Base-by-base conservation (phyloP, 371 early-diverging fungal species). In the Mortierella sp. region DNA sequence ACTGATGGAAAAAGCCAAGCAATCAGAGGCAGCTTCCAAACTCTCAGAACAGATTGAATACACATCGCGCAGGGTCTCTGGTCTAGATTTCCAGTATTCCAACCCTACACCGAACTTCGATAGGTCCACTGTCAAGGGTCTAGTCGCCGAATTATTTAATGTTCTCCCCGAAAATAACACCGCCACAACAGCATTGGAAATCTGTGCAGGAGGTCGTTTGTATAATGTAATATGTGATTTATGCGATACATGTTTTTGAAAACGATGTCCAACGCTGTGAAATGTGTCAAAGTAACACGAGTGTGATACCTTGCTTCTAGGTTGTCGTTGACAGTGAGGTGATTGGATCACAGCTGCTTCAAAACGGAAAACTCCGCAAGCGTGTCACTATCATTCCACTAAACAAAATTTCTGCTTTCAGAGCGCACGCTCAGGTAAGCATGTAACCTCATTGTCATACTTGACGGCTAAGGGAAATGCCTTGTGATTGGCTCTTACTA, bases 321-420 rank as follows among this genome's bases (percentile, higher is more conserved):
- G 91, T 98, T 6, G 97, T 99, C 19, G 98, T 99, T 0, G 93
- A 95, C 22, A 90, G 95, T 76, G 99, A 99, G 70, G 87, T 88
- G 5, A 90, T 96, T 4, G 99, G 94, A 28, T 86, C 93, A 0
- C 90, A 93, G 73, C 83, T 99, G 28, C 84, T 99, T 26, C 91
- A 96, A 58, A 85, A 89, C 19, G 96, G 96, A 15, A 86, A 84
- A 51, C 85, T 98, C 8, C 88, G 90, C 54, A 92, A 91, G 54
- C 91, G 97, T n/a, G 94, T 96, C 37, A 98, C 97, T 6, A 88
- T 99, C 34, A 97, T 99, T 68, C 99, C 99, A 8, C 85, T 99
- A 12, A 98, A 97, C 90, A 98, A 97, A 81, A 98, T 99, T 53
- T 83, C 86, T 29, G 87, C 93, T 0, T 88, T 85, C 64, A 86